These are phyloP conservation scores for Melanomma pulvis-pyrius DNA, from an alignment of 495 filamentous ascomycete species.

Conservation along the genomic window DNA sequence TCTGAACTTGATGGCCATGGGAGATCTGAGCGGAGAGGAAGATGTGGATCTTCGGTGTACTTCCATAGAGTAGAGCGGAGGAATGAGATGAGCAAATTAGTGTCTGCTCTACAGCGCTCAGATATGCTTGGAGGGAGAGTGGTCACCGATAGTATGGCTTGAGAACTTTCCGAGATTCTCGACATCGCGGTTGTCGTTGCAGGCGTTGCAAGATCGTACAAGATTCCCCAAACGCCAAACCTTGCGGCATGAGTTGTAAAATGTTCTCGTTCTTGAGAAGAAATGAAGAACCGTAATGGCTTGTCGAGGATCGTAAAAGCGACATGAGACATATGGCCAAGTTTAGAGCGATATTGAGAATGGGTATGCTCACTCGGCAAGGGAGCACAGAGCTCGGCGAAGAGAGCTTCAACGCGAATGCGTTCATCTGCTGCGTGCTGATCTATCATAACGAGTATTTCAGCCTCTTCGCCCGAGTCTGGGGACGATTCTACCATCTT, in stretches of 20 bases:
- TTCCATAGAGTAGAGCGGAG: slow-evolving; percentile 74
- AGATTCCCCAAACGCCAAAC: slow-evolving; percentile 74
- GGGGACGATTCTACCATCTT: slow-evolving; percentile 48
- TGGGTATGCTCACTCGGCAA: background rate
- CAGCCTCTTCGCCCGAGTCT: background rate
- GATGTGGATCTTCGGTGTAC: slow-evolving; percentile 15
- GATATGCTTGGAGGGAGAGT: slow-evolving; percentile 70
- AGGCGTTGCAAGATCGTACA: slow-evolving; percentile 52
- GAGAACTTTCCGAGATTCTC: slow-evolving; percentile 3
- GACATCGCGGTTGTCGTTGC: slow-evolving; percentile 6
- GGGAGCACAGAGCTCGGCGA: slow-evolving; percentile 54
- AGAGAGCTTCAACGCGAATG: slow-evolving; percentile 73
- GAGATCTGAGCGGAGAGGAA: background rate
- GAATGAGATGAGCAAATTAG: slow-evolving; percentile 67
- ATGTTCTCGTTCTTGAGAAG: slow-evolving; percentile 58
- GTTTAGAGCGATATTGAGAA: slow-evolving; percentile 26
- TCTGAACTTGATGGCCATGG: background rate
- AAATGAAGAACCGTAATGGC: slow-evolving; percentile 64
- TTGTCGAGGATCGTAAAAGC: slow-evolving; percentile 47
- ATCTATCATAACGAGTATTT: slow-evolving; percentile 75
- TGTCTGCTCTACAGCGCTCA: slow-evolving; percentile 74
- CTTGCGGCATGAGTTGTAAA: slow-evolving; percentile 57
- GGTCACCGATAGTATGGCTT: slow-evolving; percentile 47
- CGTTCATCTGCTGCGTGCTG: slow-evolving; percentile 96
- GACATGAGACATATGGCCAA: slow-evolving; percentile 37